Conservation (phyloP, 192 early-diverging fungal species). For the Coemansia sp. region DNA sequence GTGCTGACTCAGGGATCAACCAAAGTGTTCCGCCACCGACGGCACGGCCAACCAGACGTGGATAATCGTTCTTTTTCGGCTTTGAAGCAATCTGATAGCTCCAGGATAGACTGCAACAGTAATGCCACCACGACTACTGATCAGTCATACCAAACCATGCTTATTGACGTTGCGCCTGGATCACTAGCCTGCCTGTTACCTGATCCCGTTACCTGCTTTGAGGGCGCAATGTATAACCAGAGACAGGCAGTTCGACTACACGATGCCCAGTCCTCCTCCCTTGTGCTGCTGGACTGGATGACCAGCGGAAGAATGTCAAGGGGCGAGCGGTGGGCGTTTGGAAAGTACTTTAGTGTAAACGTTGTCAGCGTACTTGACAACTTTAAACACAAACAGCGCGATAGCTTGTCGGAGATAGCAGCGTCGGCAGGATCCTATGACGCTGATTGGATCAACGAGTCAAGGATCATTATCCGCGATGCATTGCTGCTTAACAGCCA, state of each 20-base stretch:
- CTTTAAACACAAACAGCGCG: not conserved
- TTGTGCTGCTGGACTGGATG: constrained; percentile 84
- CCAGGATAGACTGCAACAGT: constrained; percentile 1
- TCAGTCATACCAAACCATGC: constrained; percentile 55
- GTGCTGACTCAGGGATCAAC: constrained; percentile 82
- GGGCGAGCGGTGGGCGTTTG: constrained; percentile 77
- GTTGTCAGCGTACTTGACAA: not conserved
- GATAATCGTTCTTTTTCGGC: not conserved
- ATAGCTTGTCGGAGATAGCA: too few relatives aligned
- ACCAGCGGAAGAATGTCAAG: constrained; percentile 70
- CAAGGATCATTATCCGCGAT: constrained; percentile 26
- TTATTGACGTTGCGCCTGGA: constrained; percentile 35
- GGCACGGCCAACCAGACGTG: not conserved
- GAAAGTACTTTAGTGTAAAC: constrained; percentile 58
- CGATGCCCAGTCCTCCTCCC: constrained; percentile 43
- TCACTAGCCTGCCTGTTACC: constrained; percentile 66
- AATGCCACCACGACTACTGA: not conserved
- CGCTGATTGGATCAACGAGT: not conserved
- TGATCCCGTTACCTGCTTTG: constrained; percentile 78
- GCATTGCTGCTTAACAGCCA: constrained; percentile 28
- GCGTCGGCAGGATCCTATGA: constrained; percentile 1
- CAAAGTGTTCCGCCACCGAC: constrained; percentile 72
- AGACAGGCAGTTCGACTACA: constrained; percentile 59
- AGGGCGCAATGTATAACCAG: constrained; percentile 63
- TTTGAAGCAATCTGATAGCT: too few relatives aligned